A percentile compares a stretch with the other conserved stretches of the same genome.
These are phyloP conservation scores for Trichoderma simmonsii DNA, from an alignment of 2,329 filamentous ascomycete species.

Conservation along the genomic window DNA sequence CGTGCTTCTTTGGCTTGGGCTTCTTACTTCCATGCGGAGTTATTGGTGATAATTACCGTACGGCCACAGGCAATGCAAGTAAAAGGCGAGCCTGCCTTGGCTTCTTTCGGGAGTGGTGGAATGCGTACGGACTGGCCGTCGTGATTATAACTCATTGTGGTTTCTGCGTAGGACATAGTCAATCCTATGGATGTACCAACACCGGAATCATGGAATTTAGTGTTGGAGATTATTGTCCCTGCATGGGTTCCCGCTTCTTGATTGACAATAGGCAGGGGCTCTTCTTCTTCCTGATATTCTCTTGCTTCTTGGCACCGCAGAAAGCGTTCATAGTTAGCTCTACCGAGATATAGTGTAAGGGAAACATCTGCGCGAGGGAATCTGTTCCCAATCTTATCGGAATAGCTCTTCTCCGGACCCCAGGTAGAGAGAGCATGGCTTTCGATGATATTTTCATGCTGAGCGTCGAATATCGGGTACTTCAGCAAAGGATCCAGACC, in stretches of 20 bases:
- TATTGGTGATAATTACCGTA: neutral
- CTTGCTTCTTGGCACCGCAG: neutral
- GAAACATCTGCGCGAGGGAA: neutral
- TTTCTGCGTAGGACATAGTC: neutral
- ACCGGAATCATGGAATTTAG: neutral
- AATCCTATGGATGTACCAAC: neutral
- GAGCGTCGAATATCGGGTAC: neutral
- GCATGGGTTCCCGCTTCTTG: neutral
- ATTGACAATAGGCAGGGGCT: accelerated
- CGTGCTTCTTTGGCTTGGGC: no score
- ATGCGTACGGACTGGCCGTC: neutral
- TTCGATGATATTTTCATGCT: neutral
- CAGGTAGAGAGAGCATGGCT: neutral
- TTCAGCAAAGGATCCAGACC: neutral
- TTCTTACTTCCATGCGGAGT: neutral
- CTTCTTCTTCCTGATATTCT: neutral
- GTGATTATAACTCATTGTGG: neutral
- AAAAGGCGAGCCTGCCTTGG: neutral
- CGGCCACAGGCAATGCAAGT: neutral
- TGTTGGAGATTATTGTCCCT: neutral
- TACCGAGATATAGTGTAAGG: neutral
- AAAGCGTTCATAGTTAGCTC: neutral
- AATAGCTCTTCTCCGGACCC: neutral
- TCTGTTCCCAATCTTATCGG: neutral
- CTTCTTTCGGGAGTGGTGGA: neutral